These are phyloP conservation scores for Cryptosporidium andersoni DNA, from an alignment of 169 alveolate genomes.

Conservation along the genomic window DNA sequence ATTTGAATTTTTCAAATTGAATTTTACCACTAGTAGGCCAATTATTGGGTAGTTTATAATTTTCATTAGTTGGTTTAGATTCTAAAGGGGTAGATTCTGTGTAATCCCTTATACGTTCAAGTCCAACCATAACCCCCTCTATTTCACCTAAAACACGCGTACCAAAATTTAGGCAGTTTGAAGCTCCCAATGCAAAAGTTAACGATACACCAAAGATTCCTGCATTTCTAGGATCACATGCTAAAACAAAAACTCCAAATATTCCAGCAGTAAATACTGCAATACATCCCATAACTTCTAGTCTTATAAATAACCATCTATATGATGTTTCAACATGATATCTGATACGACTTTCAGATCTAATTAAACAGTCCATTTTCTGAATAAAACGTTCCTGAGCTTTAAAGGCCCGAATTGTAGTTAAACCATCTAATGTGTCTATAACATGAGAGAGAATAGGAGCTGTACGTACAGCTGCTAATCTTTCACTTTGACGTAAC, in stretches of 20 bases:
- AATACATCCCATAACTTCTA: slow-evolving; percentile 69
- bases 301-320: slow-evolving; percentile 75
- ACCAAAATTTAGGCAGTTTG: slow-evolving; percentile 60
- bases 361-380: slow-evolving; percentile 44
- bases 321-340: slow-evolving; percentile 71
- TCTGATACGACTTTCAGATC: slow-evolving; percentile 51
- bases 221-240: slow-evolving; percentile 44
- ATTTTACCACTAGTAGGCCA: slow-evolving; percentile 74
- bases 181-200: slow-evolving; percentile 60
- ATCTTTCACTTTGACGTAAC: slow-evolving; percentile 72
- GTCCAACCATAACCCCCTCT: slow-evolving; percentile 67
- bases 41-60: slow-evolving; percentile 15
- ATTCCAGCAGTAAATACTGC: slow-evolving; percentile 67
- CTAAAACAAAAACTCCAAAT: slow-evolving; percentile 34
- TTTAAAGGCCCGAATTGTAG: slow-evolving; percentile 76
- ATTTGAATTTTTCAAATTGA: slow-evolving; percentile 55
- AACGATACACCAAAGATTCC: slow-evolving; percentile 62
- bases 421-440: slow-evolving; percentile 77
- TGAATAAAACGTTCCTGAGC: slow-evolving; percentile 69
- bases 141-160: slow-evolving; percentile 61
- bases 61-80: slow-evolving; percentile 38
- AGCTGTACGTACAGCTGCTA: slow-evolving; percentile 76
- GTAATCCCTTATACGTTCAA: slow-evolving; percentile 59
- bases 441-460: slow-evolving; percentile 78
- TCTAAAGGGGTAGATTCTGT: slow-evolving; percentile 50